Evolutionary conservation across 805 yeast species (phyloP), one percentile per base, ranked within the genome.

Genomic region (Torulaspora microellipsoides): DNA sequence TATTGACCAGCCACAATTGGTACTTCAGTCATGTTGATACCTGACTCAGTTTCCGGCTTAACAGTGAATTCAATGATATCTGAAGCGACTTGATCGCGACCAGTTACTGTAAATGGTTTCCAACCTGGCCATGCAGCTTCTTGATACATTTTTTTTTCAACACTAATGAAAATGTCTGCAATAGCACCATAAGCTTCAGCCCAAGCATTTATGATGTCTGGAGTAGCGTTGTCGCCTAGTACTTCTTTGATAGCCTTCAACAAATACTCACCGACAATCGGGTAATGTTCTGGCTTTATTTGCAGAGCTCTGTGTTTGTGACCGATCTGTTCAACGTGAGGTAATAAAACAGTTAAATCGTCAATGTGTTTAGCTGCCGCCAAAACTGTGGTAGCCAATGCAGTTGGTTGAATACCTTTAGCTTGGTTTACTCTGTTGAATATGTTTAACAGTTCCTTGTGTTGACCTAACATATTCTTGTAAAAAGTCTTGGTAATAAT

Each of bases 261-360:
- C n/a, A 84, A 62, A 47, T 73, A 70, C 27, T 61, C 57, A 25
- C 88, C 90, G 27, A 83, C 88, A 50, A 78, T 69, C 15, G 80
- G 77, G 53, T 83, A 83, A 45, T 82, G 87, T 43, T 78, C 83
- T 3, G 88, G 77, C 48, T 65, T 59, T 34, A 83, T 72, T 55
- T 77, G 77, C 48, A 83, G 66, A 34, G 85, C 84, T 46, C 76
- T 80, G 52, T 83, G 90, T 60, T 82, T 83, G 50, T 70, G 72
- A 35, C 76, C 83, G 53, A 83, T 79, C 47, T 76, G 78, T 38
- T 72, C 66, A 8, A 83, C 85, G 47, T 77, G 76, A 1, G 66
- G 75, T 10, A 69, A 55, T 32, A 83, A 64, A 9, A 75, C 79
- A 2, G 75, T 65, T 41, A 83, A 60, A 45, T 80, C 75, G 48